These are phyloP conservation scores for Poa pratensis DNA, from an alignment of 176 grass and related monocot species.

Conservation along the genomic window DNA sequence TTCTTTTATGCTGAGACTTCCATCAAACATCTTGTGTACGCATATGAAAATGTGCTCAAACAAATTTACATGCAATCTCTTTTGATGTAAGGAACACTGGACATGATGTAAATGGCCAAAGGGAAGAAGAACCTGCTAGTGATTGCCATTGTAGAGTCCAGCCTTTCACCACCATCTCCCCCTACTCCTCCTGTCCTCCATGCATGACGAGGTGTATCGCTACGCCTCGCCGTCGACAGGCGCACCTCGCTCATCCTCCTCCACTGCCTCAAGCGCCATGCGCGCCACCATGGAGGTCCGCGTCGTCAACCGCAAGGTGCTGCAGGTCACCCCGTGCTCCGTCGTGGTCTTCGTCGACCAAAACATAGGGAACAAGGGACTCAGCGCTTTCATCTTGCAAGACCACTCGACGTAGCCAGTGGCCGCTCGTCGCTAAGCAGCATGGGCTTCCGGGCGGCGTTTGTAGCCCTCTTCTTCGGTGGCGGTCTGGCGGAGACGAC, in stretches of 20 bases:
- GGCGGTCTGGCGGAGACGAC: conserved; percentile 83
- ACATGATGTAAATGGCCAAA: no score
- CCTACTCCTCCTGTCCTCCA: conserved; percentile 65
- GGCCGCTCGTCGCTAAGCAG: not conserved
- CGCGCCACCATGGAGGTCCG: conserved; percentile 54
- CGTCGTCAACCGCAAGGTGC: conserved; percentile 66
- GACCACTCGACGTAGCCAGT: conserved; percentile 4
- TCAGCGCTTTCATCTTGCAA: conserved; percentile 17
- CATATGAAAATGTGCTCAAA: conserved; percentile 27
- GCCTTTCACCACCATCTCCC: conserved; percentile 84
- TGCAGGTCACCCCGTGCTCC: conserved; percentile 70
- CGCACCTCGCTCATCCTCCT: conserved; percentile 73
- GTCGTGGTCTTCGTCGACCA: conserved; percentile 72
- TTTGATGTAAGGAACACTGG: no score
- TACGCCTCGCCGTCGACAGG: conserved; percentile 78
- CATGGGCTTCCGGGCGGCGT: conserved; percentile 37
- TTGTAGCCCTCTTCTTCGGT: conserved; percentile 78
- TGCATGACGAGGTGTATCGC: conserved; percentile 94
- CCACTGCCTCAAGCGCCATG: conserved; percentile 60
- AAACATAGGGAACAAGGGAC: conserved; percentile 43
- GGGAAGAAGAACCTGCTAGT: no score
- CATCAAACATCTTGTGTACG: not conserved
- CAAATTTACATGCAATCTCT: no score
- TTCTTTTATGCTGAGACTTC: no score
- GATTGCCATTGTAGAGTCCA: not conserved